Evolutionary conservation across 2,329 filamentous ascomycete species (phyloP).

Genomic region (Cordyceps cicadae): DNA sequence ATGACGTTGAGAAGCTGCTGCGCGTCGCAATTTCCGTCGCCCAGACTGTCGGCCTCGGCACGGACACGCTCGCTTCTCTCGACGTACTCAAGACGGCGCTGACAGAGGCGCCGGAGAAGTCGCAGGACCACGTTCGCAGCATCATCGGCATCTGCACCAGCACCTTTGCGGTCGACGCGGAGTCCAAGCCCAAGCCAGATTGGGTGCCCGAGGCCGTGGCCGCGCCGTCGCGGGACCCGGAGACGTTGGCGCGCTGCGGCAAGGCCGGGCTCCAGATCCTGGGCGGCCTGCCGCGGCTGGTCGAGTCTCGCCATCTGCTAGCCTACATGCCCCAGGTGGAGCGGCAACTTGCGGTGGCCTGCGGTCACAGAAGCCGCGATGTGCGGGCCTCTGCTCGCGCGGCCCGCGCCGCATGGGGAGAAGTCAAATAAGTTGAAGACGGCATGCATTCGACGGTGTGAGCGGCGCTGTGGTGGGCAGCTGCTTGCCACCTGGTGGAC

Average conservation of each 20-base stretch:
- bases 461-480: background rate
- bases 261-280: constrained; percentile 41
- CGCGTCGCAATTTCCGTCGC: constrained; percentile 41
- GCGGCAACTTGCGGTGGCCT: constrained; percentile 40
- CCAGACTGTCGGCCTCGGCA: constrained; percentile 31
- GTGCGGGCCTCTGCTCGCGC: constrained; percentile 41
- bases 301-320: constrained; percentile 39
- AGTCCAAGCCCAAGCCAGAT: constrained; percentile 19
- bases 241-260: constrained; percentile 31
- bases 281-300: constrained; percentile 37
- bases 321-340: constrained; percentile 36
- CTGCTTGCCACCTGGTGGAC: background rate
- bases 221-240: constrained; percentile 11
- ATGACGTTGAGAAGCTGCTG: constrained; percentile 39
- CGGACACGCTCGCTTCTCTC: constrained; percentile 41
- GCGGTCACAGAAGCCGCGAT: constrained; percentile 45
- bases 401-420: constrained; percentile 43
- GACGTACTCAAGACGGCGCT: constrained; percentile 41
- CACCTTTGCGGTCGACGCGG: constrained; percentile 25
- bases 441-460: background rate
- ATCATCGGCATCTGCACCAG: constrained; percentile 38
- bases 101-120: constrained; percentile 34
- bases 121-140: constrained; percentile 40
- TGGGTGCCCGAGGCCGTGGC: constrained; percentile 25
- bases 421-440: constrained; percentile 20